phyloP scores from a whole-genome alignment of 2,329 filamentous ascomycete genomes.

The Ophiostoma tasmaniense region DNA sequence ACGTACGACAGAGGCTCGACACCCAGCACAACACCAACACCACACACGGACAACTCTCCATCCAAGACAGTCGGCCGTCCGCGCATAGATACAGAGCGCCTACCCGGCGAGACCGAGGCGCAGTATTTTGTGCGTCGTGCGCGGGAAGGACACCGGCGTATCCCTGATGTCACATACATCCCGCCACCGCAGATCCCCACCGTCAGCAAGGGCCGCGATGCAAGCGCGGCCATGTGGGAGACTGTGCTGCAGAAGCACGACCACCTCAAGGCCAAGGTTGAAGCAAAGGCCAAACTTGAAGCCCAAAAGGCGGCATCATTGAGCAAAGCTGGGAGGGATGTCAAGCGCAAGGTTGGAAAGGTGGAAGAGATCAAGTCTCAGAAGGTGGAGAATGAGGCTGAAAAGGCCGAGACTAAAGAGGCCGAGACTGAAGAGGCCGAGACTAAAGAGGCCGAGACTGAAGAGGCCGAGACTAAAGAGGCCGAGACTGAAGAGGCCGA shows the following conservation, averaged over 20 bases:
- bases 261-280: background rate
- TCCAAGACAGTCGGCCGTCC: conserved; percentile 27
- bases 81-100: conserved; percentile 30
- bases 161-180: conserved; percentile 8
- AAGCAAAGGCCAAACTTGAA: background rate
- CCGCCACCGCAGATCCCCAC: background rate
- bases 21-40: background rate
- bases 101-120: conserved; percentile 37
- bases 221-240: background rate
- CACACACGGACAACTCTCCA: background rate
- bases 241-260: background rate
- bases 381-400: too few relatives aligned
- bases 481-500: too few relatives aligned
- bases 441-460: too few relatives aligned
- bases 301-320: background rate
- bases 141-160: conserved; percentile 27
- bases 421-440: too few relatives aligned
- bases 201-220: background rate
- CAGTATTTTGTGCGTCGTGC: conserved; percentile 43
- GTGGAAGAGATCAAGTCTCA: too few relatives aligned
- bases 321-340: background rate
- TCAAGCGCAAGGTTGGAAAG: background rate
- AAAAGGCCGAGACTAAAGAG: too few relatives aligned
- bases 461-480: too few relatives aligned
- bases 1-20: background rate